Base-by-base conservation (phyloP, 768 basidiomycete species). In the Pulveroboletus ravenelii region DNA sequence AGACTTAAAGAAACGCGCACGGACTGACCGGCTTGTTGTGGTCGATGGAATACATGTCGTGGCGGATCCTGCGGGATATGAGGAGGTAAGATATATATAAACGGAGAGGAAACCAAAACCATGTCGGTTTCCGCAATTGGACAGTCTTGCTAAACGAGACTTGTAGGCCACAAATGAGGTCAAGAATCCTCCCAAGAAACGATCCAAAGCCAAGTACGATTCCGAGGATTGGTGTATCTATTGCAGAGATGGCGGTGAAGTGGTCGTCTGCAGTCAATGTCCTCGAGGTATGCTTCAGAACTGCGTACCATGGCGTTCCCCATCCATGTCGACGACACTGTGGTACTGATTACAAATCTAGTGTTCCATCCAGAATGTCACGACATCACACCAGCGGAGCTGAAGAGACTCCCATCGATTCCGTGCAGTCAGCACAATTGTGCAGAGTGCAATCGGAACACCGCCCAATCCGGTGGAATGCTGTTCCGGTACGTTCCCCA, bases 211-310 rank as follows among this genome's bases (percentile, higher is more conserved):
- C 20, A 69, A 70, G 60, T 76, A 71, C 47, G 80, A 78, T 3
- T 75, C 69, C 27, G 79, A 84, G 59, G 81, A 84, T 52, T 81
- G 72, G 67, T 84, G 82, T 61, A 74, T 78, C 32, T 66, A 73
- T 50, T 84, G 82, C 62, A 70, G 77, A 30, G 82, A 84, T 45
- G 82, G 82, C 1, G 81, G 82, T 0, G 72, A 79, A 40, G 55
- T 84, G 8, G 62, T 75, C 36, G 46, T 74, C 13, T 84, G 83
- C 57, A 31, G 50, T 9, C 45, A 52, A 15, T 84, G 83, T 60
- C 82, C 82, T 39, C 72, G 82, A 66, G 80, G 81, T 80, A 53
- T 17, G 70, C 38, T 34, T 36, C 50, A 17, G 13, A n/a, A 12
- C 14, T 10, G 43, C 5, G 6, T 27, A 50, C 46, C 47, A n/a